phyloP scores from a whole-genome alignment of 306 rosid species.

The Benincasa hispida region DNA sequence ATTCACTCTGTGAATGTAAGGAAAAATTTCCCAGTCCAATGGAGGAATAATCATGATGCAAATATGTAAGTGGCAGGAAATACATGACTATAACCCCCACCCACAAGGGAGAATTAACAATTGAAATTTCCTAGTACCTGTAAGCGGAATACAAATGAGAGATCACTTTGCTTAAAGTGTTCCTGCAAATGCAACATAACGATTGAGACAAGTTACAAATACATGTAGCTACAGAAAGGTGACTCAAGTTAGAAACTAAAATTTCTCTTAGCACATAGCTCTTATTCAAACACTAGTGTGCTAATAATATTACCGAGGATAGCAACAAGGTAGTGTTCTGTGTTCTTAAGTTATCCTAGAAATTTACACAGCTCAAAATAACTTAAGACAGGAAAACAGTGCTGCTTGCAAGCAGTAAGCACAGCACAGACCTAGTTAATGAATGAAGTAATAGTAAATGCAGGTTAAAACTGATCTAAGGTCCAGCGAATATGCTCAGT shows the following conservation, averaged over 20 bases:
- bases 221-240: neutral
- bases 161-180: conserved; percentile 75
- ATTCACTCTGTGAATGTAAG: neutral
- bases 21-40: neutral
- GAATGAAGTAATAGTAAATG: neutral
- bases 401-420: neutral
- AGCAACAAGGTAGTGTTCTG: neutral
- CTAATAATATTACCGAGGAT: neutral
- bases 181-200: conserved; percentile 46
- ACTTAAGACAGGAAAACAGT: neutral
- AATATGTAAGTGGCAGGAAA: neutral
- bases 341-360: neutral
- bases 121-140: conserved; percentile 48
- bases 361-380: neutral
- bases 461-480: neutral
- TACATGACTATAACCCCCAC: neutral
- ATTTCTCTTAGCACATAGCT: neutral
- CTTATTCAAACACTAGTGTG: neutral
- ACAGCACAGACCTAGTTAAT: neutral
- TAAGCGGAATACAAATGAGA: conserved; percentile 90
- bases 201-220: neutral
- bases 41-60: neutral
- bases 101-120: neutral
- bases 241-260: neutral
- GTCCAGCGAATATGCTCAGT: neutral